A percentile compares a stretch with the other conserved stretches of the same genome.
Conservation (phyloP, 2,329 filamentous ascomycete species). For the Nigrospora osmanthi region DNA sequence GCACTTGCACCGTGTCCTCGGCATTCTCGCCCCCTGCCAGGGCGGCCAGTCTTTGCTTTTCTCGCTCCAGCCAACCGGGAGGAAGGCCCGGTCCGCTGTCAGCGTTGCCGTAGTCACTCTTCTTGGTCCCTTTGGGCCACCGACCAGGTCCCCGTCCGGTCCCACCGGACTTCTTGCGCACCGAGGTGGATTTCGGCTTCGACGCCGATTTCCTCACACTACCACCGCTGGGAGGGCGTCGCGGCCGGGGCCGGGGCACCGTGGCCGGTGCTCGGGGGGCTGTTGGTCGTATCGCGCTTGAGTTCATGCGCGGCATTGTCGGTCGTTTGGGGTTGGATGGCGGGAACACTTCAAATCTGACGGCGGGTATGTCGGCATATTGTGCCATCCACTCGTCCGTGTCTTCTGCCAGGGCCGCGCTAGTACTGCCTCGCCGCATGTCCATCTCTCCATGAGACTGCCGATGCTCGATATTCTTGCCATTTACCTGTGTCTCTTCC, state of each 20-base stretch:
- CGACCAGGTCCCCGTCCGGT: slow-evolving; percentile 57
- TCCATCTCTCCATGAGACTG: neutral
- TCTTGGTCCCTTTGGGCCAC: slow-evolving; percentile 63
- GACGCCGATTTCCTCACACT: slow-evolving; percentile 24
- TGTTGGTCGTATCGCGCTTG: slow-evolving; percentile 23
- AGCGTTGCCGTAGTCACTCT: slow-evolving; percentile 60
- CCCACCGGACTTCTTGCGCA: slow-evolving; percentile 50
- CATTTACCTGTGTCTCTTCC: neutral
- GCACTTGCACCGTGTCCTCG: slow-evolving; percentile 25
- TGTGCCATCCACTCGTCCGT: slow-evolving; percentile 34
- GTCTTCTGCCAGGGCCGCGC: slow-evolving; percentile 1
- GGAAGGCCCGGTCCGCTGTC: slow-evolving; percentile 57
- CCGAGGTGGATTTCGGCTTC: slow-evolving; percentile 31
- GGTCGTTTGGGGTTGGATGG: slow-evolving; percentile 45
- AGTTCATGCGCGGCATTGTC: slow-evolving; percentile 33
- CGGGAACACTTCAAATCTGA: slow-evolving; percentile 73
- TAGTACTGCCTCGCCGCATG: too few relatives aligned
- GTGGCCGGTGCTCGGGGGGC: slow-evolving; percentile 17
- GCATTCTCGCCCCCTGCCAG: slow-evolving; percentile 10
- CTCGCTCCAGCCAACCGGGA: slow-evolving; percentile 41
- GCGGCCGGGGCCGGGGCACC: slow-evolving; percentile 26
- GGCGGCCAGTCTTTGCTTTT: slow-evolving; percentile 8
- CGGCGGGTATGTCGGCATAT: slow-evolving; percentile 56
- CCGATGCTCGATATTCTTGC: neutral
- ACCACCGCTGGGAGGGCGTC: slow-evolving; percentile 23